phyloP scores from a whole-genome alignment of 2,329 filamentous ascomycete genomes.

The Pseudogymnoascus sp. region DNA sequence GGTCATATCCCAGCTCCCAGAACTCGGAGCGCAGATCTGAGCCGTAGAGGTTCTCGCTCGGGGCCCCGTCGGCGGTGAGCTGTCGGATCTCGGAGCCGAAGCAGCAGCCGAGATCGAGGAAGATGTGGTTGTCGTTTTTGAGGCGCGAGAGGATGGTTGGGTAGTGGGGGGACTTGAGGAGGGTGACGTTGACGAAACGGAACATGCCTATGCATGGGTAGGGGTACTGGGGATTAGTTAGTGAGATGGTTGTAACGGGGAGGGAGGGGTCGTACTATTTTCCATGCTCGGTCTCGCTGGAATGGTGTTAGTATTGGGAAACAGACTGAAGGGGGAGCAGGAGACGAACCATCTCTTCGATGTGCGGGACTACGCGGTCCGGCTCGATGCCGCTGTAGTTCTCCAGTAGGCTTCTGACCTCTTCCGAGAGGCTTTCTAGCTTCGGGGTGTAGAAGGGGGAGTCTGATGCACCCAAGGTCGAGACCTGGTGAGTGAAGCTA shows the following conservation, averaged over 20 bases:
- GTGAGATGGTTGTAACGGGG: neutral
- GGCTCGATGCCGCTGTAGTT: slow-evolving; percentile 15
- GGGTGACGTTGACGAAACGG: slow-evolving; percentile 19
- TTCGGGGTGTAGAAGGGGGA: slow-evolving; percentile 11
- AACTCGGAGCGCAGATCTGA: slow-evolving; percentile 28
- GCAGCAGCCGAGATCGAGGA: slow-evolving; percentile 35
- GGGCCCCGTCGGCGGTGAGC: slow-evolving; percentile 31
- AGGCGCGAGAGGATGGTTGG: slow-evolving; percentile 14
- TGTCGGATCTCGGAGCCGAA: slow-evolving; percentile 35
- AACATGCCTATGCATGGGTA: slow-evolving; percentile 23
- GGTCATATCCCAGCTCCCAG: slow-evolving; percentile 31
- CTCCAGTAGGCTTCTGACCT: slow-evolving; percentile 14
- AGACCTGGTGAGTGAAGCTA: no score
- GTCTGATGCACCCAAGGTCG: no score
- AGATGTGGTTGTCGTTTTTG: slow-evolving; percentile 13
- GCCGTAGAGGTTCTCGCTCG: slow-evolving; percentile 26
- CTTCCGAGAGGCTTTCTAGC: slow-evolving; percentile 9
- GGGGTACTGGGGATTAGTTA: slow-evolving; percentile 7
- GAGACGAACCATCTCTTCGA: slow-evolving; percentile 13
- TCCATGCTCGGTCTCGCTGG: slow-evolving; percentile 17
- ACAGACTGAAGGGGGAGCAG: neutral
- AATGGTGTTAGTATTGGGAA: neutral
- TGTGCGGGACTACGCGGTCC: slow-evolving; percentile 13
- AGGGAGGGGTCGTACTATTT: slow-evolving; percentile 16
- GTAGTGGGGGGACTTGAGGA: slow-evolving; percentile 15